Percentiles rank a stretch among this genome's conserved stretches.
Conservation (phyloP, 106 monocot species). For the Allium fistulosum region DNA sequence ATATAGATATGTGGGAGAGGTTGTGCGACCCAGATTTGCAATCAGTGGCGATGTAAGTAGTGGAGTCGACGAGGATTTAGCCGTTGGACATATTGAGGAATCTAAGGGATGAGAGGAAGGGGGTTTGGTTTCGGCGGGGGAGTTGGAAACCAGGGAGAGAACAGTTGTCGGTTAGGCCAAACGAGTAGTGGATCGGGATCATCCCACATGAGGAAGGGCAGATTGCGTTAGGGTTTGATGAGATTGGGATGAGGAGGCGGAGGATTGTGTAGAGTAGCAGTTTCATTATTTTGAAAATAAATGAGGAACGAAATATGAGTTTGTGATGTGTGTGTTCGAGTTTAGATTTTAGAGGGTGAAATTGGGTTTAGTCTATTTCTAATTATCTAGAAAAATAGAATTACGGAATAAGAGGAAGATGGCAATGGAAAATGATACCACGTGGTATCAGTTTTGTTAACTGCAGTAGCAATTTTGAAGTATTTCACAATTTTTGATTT, state of each 20-base stretch:
- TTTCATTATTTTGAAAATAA: conserved; percentile 13
- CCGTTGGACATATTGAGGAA: conserved; percentile 24
- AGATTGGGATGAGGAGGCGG: neutral
- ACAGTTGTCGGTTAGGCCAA: conserved; percentile 21
- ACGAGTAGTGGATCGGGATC: conserved; percentile 22
- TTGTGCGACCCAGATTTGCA: conserved; percentile 9
- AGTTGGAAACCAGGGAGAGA: conserved; percentile 25
- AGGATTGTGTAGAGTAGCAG: neutral
- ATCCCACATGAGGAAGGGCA: conserved; percentile 22
- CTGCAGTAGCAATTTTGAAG: no score
- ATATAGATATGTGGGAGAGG: conserved; percentile 15
- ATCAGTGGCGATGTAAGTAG: conserved; percentile 18
- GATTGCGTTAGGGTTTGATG: conserved; percentile 4
- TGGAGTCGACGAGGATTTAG: conserved; percentile 18
- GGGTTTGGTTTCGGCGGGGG: conserved; percentile 15
- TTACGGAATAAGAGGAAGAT: no score
- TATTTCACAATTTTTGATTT: no score
- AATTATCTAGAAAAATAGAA: no score
- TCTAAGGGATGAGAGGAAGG: neutral
- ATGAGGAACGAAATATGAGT: no score
- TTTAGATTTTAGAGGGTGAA: no score
- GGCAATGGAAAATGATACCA: no score
- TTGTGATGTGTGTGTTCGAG: no score
- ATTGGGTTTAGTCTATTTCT: no score
- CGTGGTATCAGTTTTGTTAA: no score